phyloP scores from a whole-genome alignment of 495 filamentous ascomycete genomes.

The Aspergillus leporis region DNA sequence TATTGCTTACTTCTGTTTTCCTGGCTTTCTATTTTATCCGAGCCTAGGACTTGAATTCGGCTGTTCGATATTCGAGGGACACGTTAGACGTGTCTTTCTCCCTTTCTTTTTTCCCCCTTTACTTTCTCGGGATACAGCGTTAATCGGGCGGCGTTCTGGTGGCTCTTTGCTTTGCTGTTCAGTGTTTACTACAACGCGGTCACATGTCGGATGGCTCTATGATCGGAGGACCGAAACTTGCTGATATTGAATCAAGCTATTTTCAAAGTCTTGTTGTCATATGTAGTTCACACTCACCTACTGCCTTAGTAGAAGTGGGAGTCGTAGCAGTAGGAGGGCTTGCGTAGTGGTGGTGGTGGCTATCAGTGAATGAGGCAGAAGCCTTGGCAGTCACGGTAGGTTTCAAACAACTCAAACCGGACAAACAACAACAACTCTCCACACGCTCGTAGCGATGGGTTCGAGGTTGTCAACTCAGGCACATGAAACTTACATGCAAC shows the following conservation, averaged over 20 bases:
- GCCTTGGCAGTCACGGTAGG: slow-evolving; percentile 20
- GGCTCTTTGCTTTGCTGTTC: slow-evolving; percentile 10
- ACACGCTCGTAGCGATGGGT: neutral
- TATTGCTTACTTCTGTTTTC: slow-evolving; percentile 9
- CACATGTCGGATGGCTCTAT: neutral
- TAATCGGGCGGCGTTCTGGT: slow-evolving; percentile 20
- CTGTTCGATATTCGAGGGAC: slow-evolving; percentile 21
- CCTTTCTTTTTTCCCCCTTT: slow-evolving; percentile 2
- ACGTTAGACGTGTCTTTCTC: slow-evolving; percentile 8
- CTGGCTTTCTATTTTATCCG: slow-evolving; percentile 8
- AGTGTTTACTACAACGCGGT: neutral
- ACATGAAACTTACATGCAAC: slow-evolving; percentile 5
- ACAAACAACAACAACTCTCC: slow-evolving; percentile 22
- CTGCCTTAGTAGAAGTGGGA: no score
- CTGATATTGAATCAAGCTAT: neutral
- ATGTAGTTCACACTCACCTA: no score
- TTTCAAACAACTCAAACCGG: slow-evolving; percentile 23
- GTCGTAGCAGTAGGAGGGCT: neutral
- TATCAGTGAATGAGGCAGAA: neutral
- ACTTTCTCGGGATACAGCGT: slow-evolving; percentile 5
- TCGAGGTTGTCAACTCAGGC: neutral
- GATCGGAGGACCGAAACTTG: slow-evolving; percentile 2
- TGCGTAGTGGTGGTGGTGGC: no score
- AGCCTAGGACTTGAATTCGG: slow-evolving; percentile 14
- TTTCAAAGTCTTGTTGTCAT: no score